phyloP scores from a whole-genome alignment of 768 basidiomycete species.

The Leccinum longicurvipes region DNA sequence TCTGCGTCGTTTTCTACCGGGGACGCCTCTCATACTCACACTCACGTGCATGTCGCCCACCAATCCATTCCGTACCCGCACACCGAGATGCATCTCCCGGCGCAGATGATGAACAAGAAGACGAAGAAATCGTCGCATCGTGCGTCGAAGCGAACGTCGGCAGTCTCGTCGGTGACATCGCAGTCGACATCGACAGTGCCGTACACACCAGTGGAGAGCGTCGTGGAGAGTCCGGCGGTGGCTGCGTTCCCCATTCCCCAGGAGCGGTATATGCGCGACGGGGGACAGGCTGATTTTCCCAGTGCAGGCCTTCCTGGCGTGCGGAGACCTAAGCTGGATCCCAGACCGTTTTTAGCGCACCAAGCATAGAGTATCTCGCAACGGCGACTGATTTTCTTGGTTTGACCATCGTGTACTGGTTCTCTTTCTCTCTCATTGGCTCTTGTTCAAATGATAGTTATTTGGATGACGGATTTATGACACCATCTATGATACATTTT shows the following conservation, averaged over 20 bases:
- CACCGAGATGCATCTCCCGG: slow-evolving; percentile 27
- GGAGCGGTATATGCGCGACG: slow-evolving; percentile 31
- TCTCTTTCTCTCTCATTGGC: background rate
- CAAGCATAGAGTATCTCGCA: slow-evolving; percentile 4
- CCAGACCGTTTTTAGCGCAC: slow-evolving; percentile 39
- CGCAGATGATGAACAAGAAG: slow-evolving; percentile 11
- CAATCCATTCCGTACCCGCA: slow-evolving; percentile 27
- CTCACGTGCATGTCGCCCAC: slow-evolving; percentile 22
- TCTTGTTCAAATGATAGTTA: background rate
- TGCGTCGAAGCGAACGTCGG: slow-evolving; percentile 32
- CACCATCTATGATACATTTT: background rate
- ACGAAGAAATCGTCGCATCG: slow-evolving; percentile 11
- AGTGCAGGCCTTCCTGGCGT: slow-evolving; percentile 36
- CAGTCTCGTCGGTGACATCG: slow-evolving; percentile 40
- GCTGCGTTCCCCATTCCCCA: slow-evolving; percentile 26
- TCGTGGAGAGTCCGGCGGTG: slow-evolving; percentile 26
- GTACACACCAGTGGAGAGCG: slow-evolving; percentile 33
- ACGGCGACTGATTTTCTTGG: background rate
- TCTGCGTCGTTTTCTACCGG: slow-evolving; percentile 44
- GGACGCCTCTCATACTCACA: slow-evolving; percentile 20
- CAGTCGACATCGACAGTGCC: slow-evolving; percentile 47
- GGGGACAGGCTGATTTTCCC: slow-evolving; percentile 31
- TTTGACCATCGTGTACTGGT: background rate
- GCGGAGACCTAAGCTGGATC: slow-evolving; percentile 34
- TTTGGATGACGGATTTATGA: background rate